Conservation (phyloP, 176 grass and related monocot species). For the Zizania latifolia region DNA sequence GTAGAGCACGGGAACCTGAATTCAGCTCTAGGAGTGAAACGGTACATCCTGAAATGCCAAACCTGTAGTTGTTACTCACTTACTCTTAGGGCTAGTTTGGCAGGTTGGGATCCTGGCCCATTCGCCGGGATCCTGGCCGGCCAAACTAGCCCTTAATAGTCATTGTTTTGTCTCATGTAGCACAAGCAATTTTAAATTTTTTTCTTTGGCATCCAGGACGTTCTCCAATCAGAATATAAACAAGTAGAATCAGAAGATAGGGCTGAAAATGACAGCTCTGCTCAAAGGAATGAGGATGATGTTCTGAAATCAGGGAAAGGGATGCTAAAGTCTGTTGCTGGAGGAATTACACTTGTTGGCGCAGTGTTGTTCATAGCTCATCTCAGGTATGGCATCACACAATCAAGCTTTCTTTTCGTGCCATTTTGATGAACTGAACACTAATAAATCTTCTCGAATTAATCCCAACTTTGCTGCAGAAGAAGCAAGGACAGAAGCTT, state of each 20-base stretch:
- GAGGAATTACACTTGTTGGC: conserved; percentile 49
- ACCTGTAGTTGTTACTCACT: neutral
- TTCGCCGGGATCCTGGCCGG: too few species aligned
- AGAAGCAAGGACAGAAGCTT: conserved; percentile 42
- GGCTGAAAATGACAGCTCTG: too few species aligned
- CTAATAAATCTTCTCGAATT: neutral
- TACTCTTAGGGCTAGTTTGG: too few species aligned
- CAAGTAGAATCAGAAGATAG: conserved; percentile 20
- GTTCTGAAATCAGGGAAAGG: conserved; percentile 37
- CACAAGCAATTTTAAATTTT: neutral
- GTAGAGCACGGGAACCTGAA: conserved; percentile 10
- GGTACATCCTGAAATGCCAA: conserved; percentile 11
- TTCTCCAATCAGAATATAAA: too few species aligned
- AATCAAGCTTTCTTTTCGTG: neutral
- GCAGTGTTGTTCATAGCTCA: conserved; percentile 51
- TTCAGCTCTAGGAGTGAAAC: neutral
- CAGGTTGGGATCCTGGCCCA: too few species aligned
- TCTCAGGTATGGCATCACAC: conserved; percentile 36
- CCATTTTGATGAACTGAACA: neutral
- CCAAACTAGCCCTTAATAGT: too few species aligned
- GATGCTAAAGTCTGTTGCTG: conserved; percentile 51
- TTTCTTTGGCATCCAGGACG: conserved; percentile 32
- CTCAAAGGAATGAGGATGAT: conserved; percentile 11
- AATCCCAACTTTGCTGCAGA: conserved; percentile 17
- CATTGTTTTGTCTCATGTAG: neutral